Percentiles rank a stretch among this genome's conserved stretches.
Evolutionary conservation across 441 rosid species (phyloP).

Genomic region (Gossypium laxum): DNA sequence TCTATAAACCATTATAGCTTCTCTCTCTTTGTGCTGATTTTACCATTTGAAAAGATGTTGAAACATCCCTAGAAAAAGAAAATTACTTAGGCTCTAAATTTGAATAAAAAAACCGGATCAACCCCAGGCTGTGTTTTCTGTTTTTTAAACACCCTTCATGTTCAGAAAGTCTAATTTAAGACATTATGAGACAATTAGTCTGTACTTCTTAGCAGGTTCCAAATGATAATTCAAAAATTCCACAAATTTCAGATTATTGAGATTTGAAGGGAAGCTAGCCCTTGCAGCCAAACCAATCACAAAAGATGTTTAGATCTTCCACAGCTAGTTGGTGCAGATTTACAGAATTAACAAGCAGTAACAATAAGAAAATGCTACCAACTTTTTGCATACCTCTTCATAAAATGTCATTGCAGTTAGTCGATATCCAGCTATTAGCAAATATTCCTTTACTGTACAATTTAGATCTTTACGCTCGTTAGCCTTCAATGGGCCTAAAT

Average conservation of each 20-base stretch:
- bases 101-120: background rate
- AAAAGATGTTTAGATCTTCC: background rate
- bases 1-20: background rate
- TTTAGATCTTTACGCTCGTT: slow-evolving; percentile 77
- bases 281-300: slow-evolving; percentile 4
- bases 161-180: background rate
- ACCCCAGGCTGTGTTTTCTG: background rate
- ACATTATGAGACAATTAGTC: slow-evolving; percentile 1
- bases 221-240: slow-evolving; percentile 1
- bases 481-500: slow-evolving; percentile 75
- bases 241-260: background rate
- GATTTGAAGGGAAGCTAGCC: background rate
- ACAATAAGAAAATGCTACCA: background rate
- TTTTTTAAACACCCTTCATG: background rate
- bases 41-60: background rate
- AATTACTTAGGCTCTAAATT: background rate
- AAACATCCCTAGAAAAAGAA: background rate
- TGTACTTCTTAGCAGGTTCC: background rate
- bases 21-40: background rate
- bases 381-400: slow-evolving; percentile 56
- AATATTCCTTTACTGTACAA: slow-evolving; percentile 88
- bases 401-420: slow-evolving; percentile 95
- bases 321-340: background rate
- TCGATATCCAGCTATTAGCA: slow-evolving; percentile 83
- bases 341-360: background rate